Evolutionary conservation across 768 basidiomycete species (phyloP), one percentile per base, ranked within the genome.

Genomic region (Phlegmacium glaucopus): DNA sequence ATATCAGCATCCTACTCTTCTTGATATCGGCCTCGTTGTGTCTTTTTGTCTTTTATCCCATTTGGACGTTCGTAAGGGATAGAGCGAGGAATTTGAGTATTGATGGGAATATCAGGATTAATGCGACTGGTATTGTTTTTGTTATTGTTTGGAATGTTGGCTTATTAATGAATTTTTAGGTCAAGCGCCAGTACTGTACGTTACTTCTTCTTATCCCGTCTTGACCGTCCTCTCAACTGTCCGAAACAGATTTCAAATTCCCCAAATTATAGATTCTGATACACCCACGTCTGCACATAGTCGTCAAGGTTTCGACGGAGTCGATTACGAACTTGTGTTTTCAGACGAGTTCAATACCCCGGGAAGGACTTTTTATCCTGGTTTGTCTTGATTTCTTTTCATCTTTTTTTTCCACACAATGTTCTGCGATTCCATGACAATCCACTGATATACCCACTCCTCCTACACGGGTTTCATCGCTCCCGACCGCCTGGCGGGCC

Each of bases 31-130:
- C 72, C 4, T 66, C 96, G 49, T 65, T 96, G 45, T 66, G 66
- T 30, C 77, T 96, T 7, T 96, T 95, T 64, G 80, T 90, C 42
- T 80, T 83, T 35, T 94, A 90, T 61, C 94, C 94, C 3, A 78
- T 95, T 27, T 42, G 74, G 39, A 63, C 63, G 1, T 85, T 78
- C 49, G 78, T 77, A 59, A 56, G 63, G 3, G 60, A 73, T 44
- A 59, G 65, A 18, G 56, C 61, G 1, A 61, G 64, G 35, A 74
- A 72, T 45, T 40, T 58, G 30, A 70, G 72, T 5, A 80, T 85
- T 44, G 78, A 79, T 44, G 77, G 83, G 9, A 89, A 87, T 55
- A 75, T 81, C 4, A 68, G 70, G 26, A 79, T 87, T 54, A 92
- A 91, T 63, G 68, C 64, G 3, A 85, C 70, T 2, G 70, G 70